Conservation (phyloP, 345 rosid species). For the Chamaenerion angustifolium region DNA sequence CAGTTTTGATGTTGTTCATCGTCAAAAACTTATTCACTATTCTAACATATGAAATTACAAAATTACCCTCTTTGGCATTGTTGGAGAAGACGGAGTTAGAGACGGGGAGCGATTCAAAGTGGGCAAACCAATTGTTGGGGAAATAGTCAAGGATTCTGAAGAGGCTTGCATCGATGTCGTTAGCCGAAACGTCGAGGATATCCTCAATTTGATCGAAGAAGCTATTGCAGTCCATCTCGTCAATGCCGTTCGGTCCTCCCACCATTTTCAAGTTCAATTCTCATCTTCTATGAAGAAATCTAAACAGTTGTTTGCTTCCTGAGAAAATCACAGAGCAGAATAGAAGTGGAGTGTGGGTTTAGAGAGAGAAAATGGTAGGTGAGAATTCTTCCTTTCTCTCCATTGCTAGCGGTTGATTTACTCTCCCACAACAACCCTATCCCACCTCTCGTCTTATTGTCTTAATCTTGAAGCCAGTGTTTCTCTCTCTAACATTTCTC, state of each 20-base stretch:
- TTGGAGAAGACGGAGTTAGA: slow-evolving; percentile 53
- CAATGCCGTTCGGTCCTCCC: slow-evolving; percentile 44
- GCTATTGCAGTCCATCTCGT: slow-evolving; percentile 87
- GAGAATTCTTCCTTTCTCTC: slow-evolving; percentile 19
- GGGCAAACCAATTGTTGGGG: slow-evolving; percentile 49
- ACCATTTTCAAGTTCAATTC: slow-evolving; percentile 20
- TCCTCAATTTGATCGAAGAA: slow-evolving; percentile 97
- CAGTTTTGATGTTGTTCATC: too few species aligned
- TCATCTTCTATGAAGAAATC: slow-evolving; percentile 17
- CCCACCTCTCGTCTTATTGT: slow-evolving; percentile 11
- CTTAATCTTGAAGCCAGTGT: slow-evolving; percentile 42
- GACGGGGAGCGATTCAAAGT: slow-evolving; percentile 37
- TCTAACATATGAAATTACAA: too few species aligned
- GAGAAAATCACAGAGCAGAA: slow-evolving; percentile 15
- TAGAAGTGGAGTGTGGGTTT: background rate
- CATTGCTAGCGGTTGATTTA: slow-evolving; percentile 63
- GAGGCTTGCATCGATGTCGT: slow-evolving; percentile 41
- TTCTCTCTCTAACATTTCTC: slow-evolving; percentile 2
- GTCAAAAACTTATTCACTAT: too few species aligned
- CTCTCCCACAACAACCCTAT: slow-evolving; percentile 6
- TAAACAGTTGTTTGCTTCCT: slow-evolving; percentile 4
- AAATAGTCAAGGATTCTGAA: slow-evolving; percentile 25
- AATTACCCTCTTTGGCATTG: too few species aligned
- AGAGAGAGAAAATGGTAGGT: slow-evolving; percentile 18
- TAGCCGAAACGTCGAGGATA: slow-evolving; percentile 67